phyloP scores from a whole-genome alignment of 2,329 filamentous ascomycete species.

The Shiraia sp. region DNA sequence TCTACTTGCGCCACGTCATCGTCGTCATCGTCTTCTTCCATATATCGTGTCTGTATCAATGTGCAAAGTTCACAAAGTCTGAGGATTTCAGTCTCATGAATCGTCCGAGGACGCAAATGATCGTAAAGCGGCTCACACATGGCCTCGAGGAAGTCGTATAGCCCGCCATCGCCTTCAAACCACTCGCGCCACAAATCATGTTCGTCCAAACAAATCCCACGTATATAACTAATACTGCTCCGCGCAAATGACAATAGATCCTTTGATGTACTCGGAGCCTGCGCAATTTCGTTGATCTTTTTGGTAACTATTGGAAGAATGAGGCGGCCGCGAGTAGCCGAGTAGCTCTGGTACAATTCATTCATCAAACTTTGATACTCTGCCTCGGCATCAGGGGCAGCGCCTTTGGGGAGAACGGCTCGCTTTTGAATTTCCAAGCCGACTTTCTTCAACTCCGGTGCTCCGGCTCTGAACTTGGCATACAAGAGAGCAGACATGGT shows the following conservation, averaged over 20 bases:
- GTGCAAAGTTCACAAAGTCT: constrained; percentile 70
- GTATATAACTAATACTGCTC: constrained; percentile 66
- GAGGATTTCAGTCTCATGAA: constrained; percentile 68
- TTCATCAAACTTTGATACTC: constrained; percentile 70
- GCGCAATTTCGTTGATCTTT: constrained; percentile 60
- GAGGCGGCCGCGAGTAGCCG: constrained; percentile 61
- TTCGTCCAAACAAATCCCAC: constrained; percentile 68
- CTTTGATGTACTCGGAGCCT: constrained; percentile 63
- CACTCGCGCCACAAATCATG: constrained; percentile 69
- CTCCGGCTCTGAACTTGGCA: constrained; percentile 70
- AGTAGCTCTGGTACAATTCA: constrained; percentile 67
- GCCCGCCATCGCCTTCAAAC: constrained; percentile 65
- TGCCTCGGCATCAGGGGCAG: constrained; percentile 61
- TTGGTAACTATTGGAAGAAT: constrained; percentile 66
- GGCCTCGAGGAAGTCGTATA: constrained; percentile 69
- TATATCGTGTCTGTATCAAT: constrained; percentile 67
- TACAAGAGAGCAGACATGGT: constrained; percentile 72
- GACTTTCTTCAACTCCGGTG: constrained; percentile 66
- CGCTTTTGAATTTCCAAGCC: constrained; percentile 70
- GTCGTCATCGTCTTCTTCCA: constrained; percentile 56
- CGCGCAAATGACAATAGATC: constrained; percentile 69
- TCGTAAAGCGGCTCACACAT: constrained; percentile 71
- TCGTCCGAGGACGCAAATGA: constrained; percentile 65
- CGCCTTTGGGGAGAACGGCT: constrained; percentile 63
- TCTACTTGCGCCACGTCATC: constrained; percentile 39